Percentiles rank a stretch among this genome's conserved stretches.
phyloP scores from a whole-genome alignment of 1,284 basidiomycete genomes.

The Chalciporus sp. region DNA sequence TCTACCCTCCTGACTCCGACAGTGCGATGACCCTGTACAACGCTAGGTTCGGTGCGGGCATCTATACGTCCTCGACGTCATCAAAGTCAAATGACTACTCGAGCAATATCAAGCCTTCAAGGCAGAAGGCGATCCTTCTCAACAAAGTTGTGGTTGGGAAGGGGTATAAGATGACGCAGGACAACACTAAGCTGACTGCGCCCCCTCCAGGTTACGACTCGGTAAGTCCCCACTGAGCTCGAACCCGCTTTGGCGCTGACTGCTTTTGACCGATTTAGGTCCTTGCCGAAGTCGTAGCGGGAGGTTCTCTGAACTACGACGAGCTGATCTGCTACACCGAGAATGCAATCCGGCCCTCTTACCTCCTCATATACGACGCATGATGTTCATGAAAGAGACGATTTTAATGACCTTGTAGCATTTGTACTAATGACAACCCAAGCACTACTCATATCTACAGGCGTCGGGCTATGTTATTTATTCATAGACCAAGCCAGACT shows the following conservation, averaged over 20 bases:
- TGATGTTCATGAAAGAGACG: constrained; percentile 16
- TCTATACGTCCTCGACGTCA: constrained; percentile 46
- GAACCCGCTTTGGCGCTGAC: constrained; percentile 3
- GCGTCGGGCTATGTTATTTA: constrained; percentile 14
- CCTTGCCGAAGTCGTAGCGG: constrained; percentile 52
- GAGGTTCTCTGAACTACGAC: constrained; percentile 62
- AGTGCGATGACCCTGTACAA: constrained; percentile 7
- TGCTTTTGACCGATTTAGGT: constrained; percentile 40
- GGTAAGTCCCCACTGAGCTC: constrained; percentile 36
- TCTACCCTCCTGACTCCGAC: neutral
- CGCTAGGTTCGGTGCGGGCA: constrained; percentile 53
- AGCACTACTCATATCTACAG: neutral
- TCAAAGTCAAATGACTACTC: constrained; percentile 73
- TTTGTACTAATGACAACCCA: neutral
- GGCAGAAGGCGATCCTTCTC: constrained; percentile 60
- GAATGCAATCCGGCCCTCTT: constrained; percentile 66
- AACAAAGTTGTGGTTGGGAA: constrained; percentile 72
- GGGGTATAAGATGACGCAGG: constrained; percentile 61
- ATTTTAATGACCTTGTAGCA: neutral
- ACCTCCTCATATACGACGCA: constrained; percentile 60
- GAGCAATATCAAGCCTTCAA: constrained; percentile 51
- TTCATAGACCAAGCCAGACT: neutral
- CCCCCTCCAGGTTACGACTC: constrained; percentile 65
- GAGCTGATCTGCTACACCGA: constrained; percentile 67
- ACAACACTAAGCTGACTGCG: constrained; percentile 50